Evolutionary conservation across 345 rosid species (phyloP).

Genomic region (Salix udensis): DNA sequence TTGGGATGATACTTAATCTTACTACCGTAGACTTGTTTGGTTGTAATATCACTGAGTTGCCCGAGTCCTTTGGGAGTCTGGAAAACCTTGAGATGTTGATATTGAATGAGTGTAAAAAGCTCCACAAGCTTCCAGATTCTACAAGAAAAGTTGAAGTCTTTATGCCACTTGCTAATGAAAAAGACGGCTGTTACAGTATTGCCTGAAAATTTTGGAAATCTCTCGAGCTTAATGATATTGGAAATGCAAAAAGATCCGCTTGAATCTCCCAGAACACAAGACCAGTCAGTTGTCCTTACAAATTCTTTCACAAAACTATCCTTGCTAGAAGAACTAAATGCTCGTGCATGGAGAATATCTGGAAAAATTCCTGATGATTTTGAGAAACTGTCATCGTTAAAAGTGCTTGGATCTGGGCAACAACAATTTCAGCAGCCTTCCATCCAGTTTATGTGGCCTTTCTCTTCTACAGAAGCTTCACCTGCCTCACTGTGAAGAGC

Average conservation of each 20-base stretch:
- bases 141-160: conserved; percentile 36
- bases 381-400: conserved; percentile 36
- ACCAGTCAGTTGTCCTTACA: conserved; percentile 18
- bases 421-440: conserved; percentile 42
- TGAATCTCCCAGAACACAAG: background rate
- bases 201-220: conserved; percentile 45
- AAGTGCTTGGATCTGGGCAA: conserved; percentile 32
- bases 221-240: conserved; percentile 34
- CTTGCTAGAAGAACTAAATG: conserved; percentile 38
- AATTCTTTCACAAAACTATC: conserved; percentile 38
- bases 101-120: conserved; percentile 31
- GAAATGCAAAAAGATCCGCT: conserved; percentile 36
- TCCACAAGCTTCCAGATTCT: conserved; percentile 43
- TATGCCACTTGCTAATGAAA: conserved; percentile 35
- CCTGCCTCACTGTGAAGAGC: conserved; percentile 36
- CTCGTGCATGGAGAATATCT: conserved; percentile 39
- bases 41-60: conserved; percentile 35
- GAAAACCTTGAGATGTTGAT: conserved; percentile 37
- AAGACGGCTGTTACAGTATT: conserved; percentile 40
- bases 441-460: conserved; percentile 46
- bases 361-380: conserved; percentile 50
- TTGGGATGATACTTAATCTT: conserved; percentile 36
- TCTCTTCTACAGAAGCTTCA: conserved; percentile 31
- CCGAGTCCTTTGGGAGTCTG: conserved; percentile 46
- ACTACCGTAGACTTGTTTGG: conserved; percentile 23